Evolutionary conservation across 257 asterid genomes (phyloP), one percentile per base, ranked within the genome.

Genomic region (Agastache rugosa): DNA sequence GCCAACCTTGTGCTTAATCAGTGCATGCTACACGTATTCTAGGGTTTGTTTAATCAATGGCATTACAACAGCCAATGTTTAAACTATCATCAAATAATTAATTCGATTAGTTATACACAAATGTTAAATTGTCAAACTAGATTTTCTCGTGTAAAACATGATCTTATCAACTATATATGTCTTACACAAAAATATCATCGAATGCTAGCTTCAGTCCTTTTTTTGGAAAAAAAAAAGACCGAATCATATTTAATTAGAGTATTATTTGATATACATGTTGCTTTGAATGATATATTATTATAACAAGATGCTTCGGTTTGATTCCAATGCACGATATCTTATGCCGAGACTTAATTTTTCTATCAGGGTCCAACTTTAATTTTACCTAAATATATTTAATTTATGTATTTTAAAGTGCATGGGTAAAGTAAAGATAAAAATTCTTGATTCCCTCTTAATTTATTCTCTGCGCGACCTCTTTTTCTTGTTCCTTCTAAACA

Each of bases 301-400:
- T 42, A 3, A 2, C 15, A 20, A 73, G 55, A 65, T 65, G 53
- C 50, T 29, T 54, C 51, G 45, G 47, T 72, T 82, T 79, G 37
- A 85, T 82, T 85, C 89, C 79, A 64, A 31, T 56, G 81, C 79
- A 80, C 77, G 60, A 35, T 54, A 68, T 39, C 63, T 69, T 74
- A 77, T 50, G 58, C 56, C 60, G 56, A 55, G 9, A 27, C 60
- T 65, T 56, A 15, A 47, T 29, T 58, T 29, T 29, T 48, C 6
- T 44, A 42, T 11, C 48, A 35, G 62, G 64, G 10, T 50, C 35
- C 17, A 63, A 59, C 22, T n/a, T n/a, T n/a, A 1, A 1, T 51
- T 82, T 77, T 77, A 22, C 47, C 72, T 63, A 50, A 67, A 42
- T 77, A 42, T 77, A 82, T 75, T 75, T 66, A 0, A 31, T 31